A percentile compares a stretch with the other conserved stretches of the same genome.
Evolutionary conservation across 805 yeast species (phyloP).

Genomic region (Candida vaughaniae): DNA sequence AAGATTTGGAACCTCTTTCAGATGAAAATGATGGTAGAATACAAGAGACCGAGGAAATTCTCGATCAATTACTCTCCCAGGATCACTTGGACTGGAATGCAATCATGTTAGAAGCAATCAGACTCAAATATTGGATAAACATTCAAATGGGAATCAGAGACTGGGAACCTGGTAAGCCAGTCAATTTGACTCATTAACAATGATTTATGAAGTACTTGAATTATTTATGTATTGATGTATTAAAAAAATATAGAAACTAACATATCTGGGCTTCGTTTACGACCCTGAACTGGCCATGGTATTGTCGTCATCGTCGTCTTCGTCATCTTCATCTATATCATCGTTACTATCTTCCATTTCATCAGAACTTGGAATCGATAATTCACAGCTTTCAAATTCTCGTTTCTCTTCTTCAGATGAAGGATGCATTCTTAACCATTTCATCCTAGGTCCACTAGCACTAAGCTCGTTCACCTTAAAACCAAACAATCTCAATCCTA

Average conservation of each 20-base stretch:
- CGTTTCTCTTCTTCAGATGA: conserved; percentile 54
- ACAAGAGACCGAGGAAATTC: conserved; percentile 36
- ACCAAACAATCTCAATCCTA: conserved; percentile 81
- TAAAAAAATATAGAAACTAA: conserved; percentile 4
- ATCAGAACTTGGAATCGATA: conserved; percentile 44
- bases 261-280: too few species aligned
- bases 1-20: conserved; percentile 54
- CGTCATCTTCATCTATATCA: conserved; percentile 17
- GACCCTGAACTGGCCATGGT: conserved; percentile 43
- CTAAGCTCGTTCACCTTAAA: conserved; percentile 76
- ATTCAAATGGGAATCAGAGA: conserved; percentile 71
- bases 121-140: conserved; percentile 81
- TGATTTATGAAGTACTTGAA: background rate
- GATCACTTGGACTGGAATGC: conserved; percentile 48
- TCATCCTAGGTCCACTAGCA: conserved; percentile 89
- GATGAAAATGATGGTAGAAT: conserved; percentile 60
- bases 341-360: conserved; percentile 18
- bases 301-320: conserved; percentile 39
- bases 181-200: conserved; percentile 57
- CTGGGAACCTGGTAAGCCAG: conserved; percentile 73
- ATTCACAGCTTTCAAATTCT: conserved; percentile 67
- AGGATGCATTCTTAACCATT: conserved; percentile 86
- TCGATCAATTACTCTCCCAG: conserved; percentile 47
- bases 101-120: conserved; percentile 66
- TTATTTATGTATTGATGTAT: too few species aligned